phyloP scores from a whole-genome alignment of 169 alveolate genomes.

The Plasmodium inui region DNA sequence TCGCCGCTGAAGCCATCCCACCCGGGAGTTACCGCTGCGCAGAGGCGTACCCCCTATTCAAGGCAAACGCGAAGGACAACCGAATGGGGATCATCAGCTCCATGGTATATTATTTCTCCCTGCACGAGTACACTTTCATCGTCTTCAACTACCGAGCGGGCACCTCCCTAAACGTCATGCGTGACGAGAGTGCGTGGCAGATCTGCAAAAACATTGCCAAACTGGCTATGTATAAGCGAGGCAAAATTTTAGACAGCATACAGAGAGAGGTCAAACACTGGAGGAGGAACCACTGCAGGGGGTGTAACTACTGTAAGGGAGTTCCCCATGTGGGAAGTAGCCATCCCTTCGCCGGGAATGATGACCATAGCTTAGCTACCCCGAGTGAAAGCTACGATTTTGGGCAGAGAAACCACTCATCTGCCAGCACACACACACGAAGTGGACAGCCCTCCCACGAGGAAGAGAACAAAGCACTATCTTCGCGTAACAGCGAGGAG shows the following conservation, averaged over 20 bases:
- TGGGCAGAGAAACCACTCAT: background rate
- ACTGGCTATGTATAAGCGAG: slow-evolving; percentile 79
- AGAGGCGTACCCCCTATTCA: background rate
- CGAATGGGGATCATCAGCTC: slow-evolving; percentile 79
- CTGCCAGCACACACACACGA: no score
- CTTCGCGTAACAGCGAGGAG: no score
- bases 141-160: slow-evolving; percentile 77
- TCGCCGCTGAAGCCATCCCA: background rate
- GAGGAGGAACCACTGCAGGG: slow-evolving; percentile 78
- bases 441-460: no score
- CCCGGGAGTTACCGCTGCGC: background rate
- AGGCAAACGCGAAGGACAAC: slow-evolving; percentile 48
- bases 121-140: slow-evolving; percentile 78
- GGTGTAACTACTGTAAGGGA: slow-evolving; percentile 79
- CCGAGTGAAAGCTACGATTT: background rate
- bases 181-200: slow-evolving; percentile 76
- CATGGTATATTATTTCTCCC: slow-evolving; percentile 75
- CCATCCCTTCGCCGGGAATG: background rate
- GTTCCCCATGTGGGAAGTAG: background rate
- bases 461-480: no score
- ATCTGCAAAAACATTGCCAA: slow-evolving; percentile 78
- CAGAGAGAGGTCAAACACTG: slow-evolving; percentile 75
- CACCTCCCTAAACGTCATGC: slow-evolving; percentile 77
- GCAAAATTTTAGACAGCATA: slow-evolving; percentile 66
- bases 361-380: background rate